Base-by-base conservation (phyloP, 768 basidiomycete species). In the Boletellus ananas region DNA sequence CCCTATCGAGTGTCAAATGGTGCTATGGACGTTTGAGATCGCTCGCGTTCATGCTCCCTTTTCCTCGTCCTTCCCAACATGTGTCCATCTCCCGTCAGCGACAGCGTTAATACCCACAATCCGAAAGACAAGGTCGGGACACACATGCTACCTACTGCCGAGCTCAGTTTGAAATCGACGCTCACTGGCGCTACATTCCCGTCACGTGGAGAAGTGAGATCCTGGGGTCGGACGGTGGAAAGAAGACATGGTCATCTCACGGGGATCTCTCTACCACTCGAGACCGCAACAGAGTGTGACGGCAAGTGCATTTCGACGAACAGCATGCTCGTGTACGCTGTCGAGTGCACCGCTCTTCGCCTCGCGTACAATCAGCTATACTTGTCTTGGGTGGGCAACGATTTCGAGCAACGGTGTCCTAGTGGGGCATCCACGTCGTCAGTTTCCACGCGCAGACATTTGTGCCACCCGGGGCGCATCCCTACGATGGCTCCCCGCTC, bases 101-200 rank as follows among this genome's bases (percentile, higher is more conserved):
- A 90, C 66, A 79, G 81, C 21, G 80, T 91, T 47, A 71, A 74
- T 55, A 67, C 86, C 2, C 88, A 91, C 64, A 76, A 87, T 13
- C 74, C 90, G 40, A 91, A 91, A 70, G 77, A 85, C 64, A 90
- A 90, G 67, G 73, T 89, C 29, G 87, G 89, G 3, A 90, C 89
- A 1, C 79, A 83, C 49, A 72, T 79, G 18, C 68, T 90, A 17
- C 88, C 87, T 1, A 90, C 88, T 3, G 87, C 87, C 0, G 87
- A 90, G 65, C 77, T 89, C 37, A 78, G 77, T 16, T 70, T 90
- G 16, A 71, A 80, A 47, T 73, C 72, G 31, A 67, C 85, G 88
- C 73, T 0, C 85, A 84, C 64, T n/a, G n/a, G n/a, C n/a, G n/a
- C n/a, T n/a, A n/a, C n/a, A n/a, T n/a, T n/a, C n/a, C n/a, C n/a